Base-by-base conservation (phyloP, 179 eudicot genomes). In the Beta lomatogona region DNA sequence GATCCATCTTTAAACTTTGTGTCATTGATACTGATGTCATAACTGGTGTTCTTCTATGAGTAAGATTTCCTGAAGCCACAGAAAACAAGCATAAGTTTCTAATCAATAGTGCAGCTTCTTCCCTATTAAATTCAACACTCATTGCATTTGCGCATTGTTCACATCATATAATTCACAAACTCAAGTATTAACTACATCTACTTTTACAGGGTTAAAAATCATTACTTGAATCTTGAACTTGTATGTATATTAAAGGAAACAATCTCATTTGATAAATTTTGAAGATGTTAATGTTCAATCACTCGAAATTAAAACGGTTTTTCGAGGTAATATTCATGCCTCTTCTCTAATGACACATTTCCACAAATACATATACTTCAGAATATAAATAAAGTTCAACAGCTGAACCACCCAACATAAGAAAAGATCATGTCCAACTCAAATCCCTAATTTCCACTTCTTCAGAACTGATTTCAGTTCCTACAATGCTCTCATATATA, bases 21-120 rank as follows among this genome's bases (percentile, higher is more conserved):
- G 88, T 86, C 85, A 86, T 83, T 0, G 90, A 87, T 68, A 87
- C 73, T 46, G 93, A 86, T 74, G 87, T 85, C 82, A 77, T 75
- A 18, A 78, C 79, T 16, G 93, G 89, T 64, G 84, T 85, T 73
- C 60, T 82, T 82, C 87, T 81, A 59, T 86, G 80, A 61, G 82
- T 82, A 75, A 88, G 88, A 83, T 64, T 76, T 54, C 90, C 97
- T 94, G 91, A 73, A 79, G 54, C 41, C 79, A 60, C 59, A 31
- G 9, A 55, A 18, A 61, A 52, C 41, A 70, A 77, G 71, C 52
- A 76, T 1, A 14, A 4, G 4, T 31, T 7, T 68, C 77, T 50
- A 18, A 57, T 58, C 64, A 68, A 18, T 75, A n/a, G 67, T 41
- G 6, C 28, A 71, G 4, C 19, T 58, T 21, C 68, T 11, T 7